Evolutionary conservation across 352 stramenopile genomes (phyloP).

Genomic region (Globisporangium irregulare): DNA sequence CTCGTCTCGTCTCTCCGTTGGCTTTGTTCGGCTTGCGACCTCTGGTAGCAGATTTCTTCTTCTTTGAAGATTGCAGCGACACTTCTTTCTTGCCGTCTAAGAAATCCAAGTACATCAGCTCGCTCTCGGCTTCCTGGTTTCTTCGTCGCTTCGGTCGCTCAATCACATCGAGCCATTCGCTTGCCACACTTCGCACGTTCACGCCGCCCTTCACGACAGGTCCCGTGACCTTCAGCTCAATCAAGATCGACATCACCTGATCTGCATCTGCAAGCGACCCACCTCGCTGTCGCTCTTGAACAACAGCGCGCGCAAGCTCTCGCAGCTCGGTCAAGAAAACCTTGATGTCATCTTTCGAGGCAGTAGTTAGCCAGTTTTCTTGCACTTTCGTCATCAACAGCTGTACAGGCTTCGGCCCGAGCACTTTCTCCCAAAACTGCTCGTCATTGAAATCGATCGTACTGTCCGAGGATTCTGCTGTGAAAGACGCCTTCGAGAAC

Average conservation of each 20-base stretch:
- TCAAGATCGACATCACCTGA: constrained; percentile 84
- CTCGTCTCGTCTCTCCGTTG: constrained; percentile 26
- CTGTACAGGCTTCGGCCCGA: constrained; percentile 83
- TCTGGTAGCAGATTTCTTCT: constrained; percentile 28
- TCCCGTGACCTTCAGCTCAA: constrained; percentile 86
- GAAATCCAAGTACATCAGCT: constrained; percentile 87
- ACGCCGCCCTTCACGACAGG: constrained; percentile 67
- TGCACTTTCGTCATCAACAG: constrained; percentile 87
- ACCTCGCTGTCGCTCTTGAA: constrained; percentile 83
- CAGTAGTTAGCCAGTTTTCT: constrained; percentile 70
- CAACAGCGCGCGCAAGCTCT: constrained; percentile 72
- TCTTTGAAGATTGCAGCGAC: constrained; percentile 27
- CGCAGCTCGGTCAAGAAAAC: constrained; percentile 76
- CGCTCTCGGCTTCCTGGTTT: constrained; percentile 80
- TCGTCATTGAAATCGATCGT: constrained; percentile 90
- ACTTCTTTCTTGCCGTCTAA: constrained; percentile 68
- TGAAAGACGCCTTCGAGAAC: constrained; percentile 89
- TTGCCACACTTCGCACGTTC: constrained; percentile 72
- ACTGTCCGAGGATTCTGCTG: constrained; percentile 79
- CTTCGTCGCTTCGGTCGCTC: constrained; percentile 82
- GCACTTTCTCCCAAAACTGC: constrained; percentile 91
- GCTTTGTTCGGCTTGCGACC: constrained; percentile 40
- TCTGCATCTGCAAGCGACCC: constrained; percentile 80
- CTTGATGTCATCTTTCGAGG: constrained; percentile 79
- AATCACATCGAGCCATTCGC: constrained; percentile 85